These are phyloP conservation scores for Apostasia shenzhenica DNA, from an alignment of 106 monocot species.

Conservation along the genomic window DNA sequence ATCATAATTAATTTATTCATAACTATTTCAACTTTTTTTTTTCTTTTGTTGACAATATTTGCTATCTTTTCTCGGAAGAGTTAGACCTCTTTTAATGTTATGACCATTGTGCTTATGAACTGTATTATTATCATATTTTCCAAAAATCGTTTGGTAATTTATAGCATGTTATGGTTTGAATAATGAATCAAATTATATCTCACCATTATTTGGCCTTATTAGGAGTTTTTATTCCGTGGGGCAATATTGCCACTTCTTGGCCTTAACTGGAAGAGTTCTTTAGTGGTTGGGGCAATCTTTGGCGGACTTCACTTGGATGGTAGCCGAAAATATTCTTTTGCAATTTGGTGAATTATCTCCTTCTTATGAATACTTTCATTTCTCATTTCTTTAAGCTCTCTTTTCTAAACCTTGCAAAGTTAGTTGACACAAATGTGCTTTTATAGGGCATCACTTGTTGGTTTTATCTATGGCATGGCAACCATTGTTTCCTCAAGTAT, in stretches of 20 bases:
- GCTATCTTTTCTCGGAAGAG: too few relatives aligned
- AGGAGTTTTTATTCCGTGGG: conserved; percentile 93
- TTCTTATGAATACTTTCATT: background rate
- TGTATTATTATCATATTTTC: too few relatives aligned
- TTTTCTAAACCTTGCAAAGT: background rate
- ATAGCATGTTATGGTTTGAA: too few relatives aligned
- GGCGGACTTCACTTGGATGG: conserved; percentile 77
- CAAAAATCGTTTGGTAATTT: too few relatives aligned
- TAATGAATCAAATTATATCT: background rate
- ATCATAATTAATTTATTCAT: background rate
- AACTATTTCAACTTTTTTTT: too few relatives aligned
- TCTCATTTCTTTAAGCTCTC: background rate
- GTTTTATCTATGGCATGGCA: conserved; percentile 78
- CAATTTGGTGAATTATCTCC: conserved; percentile 50
- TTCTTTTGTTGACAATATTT: too few relatives aligned
- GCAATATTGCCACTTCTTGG: conserved; percentile 73
- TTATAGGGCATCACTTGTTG: conserved; percentile 91
- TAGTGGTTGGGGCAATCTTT: conserved; percentile 64
- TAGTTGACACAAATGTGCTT: background rate
- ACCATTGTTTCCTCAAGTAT: conserved; percentile 66
- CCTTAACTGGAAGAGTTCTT: conserved; percentile 65
- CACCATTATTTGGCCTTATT: background rate
- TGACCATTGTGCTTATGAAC: too few relatives aligned
- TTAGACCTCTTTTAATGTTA: too few relatives aligned
- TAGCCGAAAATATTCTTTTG: conserved; percentile 72